Conservation (phyloP, 768 basidiomycete genomes). For the Xerocomus spinulosus region DNA sequence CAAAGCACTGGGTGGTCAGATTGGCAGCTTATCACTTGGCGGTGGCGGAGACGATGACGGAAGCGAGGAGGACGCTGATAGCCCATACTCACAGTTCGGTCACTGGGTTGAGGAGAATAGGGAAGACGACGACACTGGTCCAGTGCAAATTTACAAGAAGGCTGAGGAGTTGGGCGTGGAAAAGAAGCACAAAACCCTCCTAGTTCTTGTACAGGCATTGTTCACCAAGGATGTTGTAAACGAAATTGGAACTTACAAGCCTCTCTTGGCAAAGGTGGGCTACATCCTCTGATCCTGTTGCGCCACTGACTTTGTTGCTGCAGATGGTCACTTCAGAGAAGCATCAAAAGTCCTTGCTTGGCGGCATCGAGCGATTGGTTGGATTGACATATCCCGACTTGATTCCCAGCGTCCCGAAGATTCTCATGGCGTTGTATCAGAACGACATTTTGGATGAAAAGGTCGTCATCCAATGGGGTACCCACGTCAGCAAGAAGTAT, state of each 20-base stretch:
- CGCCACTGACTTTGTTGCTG: slow-evolving; percentile 5
- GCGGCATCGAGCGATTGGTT: slow-evolving; percentile 85
- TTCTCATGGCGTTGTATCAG: slow-evolving; percentile 93
- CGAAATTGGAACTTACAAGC: slow-evolving; percentile 60
- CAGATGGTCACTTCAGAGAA: slow-evolving; percentile 91
- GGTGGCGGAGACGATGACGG: slow-evolving; percentile 73
- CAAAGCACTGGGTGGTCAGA: slow-evolving; percentile 57
- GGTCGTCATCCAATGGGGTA: slow-evolving; percentile 87
- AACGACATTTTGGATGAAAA: slow-evolving; percentile 90
- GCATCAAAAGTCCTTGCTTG: slow-evolving; percentile 90
- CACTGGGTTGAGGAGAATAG: slow-evolving; percentile 79
- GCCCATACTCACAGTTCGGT: slow-evolving; percentile 80
- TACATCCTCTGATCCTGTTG: not conserved
- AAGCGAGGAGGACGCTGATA: slow-evolving; percentile 81
- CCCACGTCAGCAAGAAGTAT: slow-evolving; percentile 94
- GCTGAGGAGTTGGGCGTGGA: slow-evolving; percentile 88
- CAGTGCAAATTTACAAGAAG: slow-evolving; percentile 77
- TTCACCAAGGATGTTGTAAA: slow-evolving; percentile 69
- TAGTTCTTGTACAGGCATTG: slow-evolving; percentile 77
- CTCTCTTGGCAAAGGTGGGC: slow-evolving; percentile 68
- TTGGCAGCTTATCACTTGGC: slow-evolving; percentile 49
- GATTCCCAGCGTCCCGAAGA: slow-evolving; percentile 72
- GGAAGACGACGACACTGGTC: slow-evolving; percentile 32
- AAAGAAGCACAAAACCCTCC: slow-evolving; percentile 89
- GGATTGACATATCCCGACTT: slow-evolving; percentile 73